These are phyloP conservation scores for Tetrahymena elliotti DNA, from an alignment of 73 alveolate species.

Conservation along the genomic window DNA sequence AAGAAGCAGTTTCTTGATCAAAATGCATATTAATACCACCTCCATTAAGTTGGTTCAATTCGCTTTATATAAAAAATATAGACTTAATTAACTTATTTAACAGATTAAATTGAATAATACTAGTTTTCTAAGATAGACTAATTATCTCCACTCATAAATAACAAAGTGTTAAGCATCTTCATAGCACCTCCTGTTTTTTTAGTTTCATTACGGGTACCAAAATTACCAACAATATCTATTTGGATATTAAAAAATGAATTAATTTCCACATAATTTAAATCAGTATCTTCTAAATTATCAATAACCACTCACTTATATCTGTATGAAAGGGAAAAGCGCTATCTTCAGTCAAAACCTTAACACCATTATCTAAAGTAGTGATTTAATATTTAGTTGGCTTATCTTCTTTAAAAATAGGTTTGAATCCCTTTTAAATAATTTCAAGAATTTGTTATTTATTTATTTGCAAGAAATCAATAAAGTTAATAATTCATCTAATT, in stretches of 20 bases:
- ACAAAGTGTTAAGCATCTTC: neutral
- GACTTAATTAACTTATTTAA: neutral
- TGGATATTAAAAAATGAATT: neutral
- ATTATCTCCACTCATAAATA: neutral
- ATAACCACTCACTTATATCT: neutral
- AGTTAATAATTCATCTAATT: neutral
- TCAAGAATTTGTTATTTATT: neutral
- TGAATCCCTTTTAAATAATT: neutral
- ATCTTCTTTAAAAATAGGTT: neutral
- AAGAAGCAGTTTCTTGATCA: neutral
- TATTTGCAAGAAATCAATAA: no score
- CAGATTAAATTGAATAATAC: neutral
- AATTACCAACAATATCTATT: neutral
- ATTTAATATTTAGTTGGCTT: neutral
- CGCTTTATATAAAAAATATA: neutral
- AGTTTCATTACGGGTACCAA: neutral
- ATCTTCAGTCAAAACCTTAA: neutral
- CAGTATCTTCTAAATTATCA: neutral
- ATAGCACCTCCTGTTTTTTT: neutral
- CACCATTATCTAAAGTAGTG: neutral
- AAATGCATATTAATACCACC: neutral
- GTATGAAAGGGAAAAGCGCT: neutral
- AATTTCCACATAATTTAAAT: no score
- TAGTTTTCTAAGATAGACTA: neutral
- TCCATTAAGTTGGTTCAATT: neutral